Percentiles rank a stretch among this genome's conserved stretches.
phyloP scores from a whole-genome alignment of 2,329 filamentous ascomycete species.

The Davidsoniella neocaledoniae region DNA sequence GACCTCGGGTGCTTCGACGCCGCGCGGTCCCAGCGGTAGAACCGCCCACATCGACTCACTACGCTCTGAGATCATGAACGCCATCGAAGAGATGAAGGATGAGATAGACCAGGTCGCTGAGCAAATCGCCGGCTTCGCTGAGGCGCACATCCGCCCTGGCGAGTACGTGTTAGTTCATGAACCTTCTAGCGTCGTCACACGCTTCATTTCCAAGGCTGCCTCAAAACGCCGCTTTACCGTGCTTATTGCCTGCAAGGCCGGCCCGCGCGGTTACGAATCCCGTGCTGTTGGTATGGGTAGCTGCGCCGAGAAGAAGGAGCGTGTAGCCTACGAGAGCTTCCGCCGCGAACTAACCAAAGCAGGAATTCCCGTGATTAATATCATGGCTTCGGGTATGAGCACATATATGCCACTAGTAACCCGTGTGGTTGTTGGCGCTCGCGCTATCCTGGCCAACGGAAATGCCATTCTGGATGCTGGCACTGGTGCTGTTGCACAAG shows the following conservation, averaged over 20 bases:
- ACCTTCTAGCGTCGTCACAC: slow-evolving; percentile 72
- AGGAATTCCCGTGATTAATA: slow-evolving; percentile 67
- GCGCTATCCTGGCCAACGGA: slow-evolving; percentile 76
- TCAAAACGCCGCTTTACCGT: slow-evolving; percentile 85
- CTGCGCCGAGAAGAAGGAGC: slow-evolving; percentile 5
- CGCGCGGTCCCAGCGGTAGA: slow-evolving; percentile 22
- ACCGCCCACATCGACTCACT: slow-evolving; percentile 42
- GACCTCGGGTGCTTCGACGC: slow-evolving; percentile 33
- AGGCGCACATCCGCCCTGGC: slow-evolving; percentile 84
- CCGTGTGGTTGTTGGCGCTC: slow-evolving; percentile 83
- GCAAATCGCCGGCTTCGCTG: slow-evolving; percentile 74
- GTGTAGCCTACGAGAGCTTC: slow-evolving; percentile 35
- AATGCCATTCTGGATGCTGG: slow-evolving; percentile 71
- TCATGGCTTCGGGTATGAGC: slow-evolving; percentile 73
- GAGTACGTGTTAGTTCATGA: slow-evolving; percentile 85
- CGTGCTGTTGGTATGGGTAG: slow-evolving; percentile 17
- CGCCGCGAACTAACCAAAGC: slow-evolving; percentile 61
- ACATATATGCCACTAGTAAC: slow-evolving; percentile 91
- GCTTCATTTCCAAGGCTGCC: slow-evolving; percentile 75
- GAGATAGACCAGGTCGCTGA: slow-evolving; percentile 87
- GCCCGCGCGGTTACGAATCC: slow-evolving; percentile 18
- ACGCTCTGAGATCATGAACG: slow-evolving; percentile 79
- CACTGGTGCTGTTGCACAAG: slow-evolving; percentile 66
- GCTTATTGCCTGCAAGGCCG: slow-evolving; percentile 55
- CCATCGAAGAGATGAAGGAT: slow-evolving; percentile 90